Base-by-base conservation (phyloP, 495 filamentous ascomycete species). In the Symbiotaphrina buchneri region DNA sequence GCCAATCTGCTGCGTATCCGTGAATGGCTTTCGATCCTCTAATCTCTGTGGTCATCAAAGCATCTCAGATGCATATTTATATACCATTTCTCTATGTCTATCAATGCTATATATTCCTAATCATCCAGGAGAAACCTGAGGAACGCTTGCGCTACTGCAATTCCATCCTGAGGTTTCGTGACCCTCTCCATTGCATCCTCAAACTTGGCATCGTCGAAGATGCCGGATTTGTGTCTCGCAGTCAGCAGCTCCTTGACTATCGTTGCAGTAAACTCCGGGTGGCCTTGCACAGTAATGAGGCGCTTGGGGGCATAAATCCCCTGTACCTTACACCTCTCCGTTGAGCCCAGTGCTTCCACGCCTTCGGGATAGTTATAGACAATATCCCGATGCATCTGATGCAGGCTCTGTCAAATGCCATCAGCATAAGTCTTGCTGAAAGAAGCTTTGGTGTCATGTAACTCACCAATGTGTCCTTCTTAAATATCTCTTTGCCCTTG, bases 351-450 rank as follows among this genome's bases (percentile, higher is more conserved):
- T 4, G 55, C 41, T 23, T 71, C 55, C 10, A 71, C 67, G 18
- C 61, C 63, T 0, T 53, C 41, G 0, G 85, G 83, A 11, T 69
- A 62, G 7, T 57, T 44, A 35, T 53, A 59, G n/a, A 85, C 74
- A 19, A 77, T 65, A 44, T 93, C 84, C 27, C 65, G 63, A 52
- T 95, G 83, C 83, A 91, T 90, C 52, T 93, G 82, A 41, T 82
- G 71, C 30, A 92, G 63, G 22, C 59, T 61, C 82, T 90, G 39
- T 26, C 30, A 5, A 21, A 20, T n/a, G 14, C 10, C 26, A 31
- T 27, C 6, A 36, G 7, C 13, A n/a, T n/a, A n/a, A n/a, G n/a
- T n/a, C n/a, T n/a, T n/a, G n/a, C n/a, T n/a, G n/a, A n/a, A 41
- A 31, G 17, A 10, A 20, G 19, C 10, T 3, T 34, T 15, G 4